These are phyloP conservation scores for Podila epigama DNA, from an alignment of 192 early-diverging fungal genomes.

Conservation along the genomic window DNA sequence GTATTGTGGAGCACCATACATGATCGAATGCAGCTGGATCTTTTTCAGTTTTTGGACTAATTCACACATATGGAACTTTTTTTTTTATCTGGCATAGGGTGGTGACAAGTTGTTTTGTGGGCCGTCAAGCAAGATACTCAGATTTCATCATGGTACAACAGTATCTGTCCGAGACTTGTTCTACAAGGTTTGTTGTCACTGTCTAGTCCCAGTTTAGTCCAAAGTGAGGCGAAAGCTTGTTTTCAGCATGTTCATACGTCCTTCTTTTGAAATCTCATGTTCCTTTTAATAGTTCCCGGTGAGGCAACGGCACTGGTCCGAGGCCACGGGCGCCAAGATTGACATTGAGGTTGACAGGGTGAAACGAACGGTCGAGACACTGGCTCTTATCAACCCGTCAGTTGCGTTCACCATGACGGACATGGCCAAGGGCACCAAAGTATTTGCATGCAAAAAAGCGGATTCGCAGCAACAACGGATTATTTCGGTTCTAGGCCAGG, in stretches of 20 bases:
- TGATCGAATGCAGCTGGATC: not conserved
- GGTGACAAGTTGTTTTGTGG: slow-evolving; percentile 58
- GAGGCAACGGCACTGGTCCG: slow-evolving; percentile 55
- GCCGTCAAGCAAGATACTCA: slow-evolving; percentile 26
- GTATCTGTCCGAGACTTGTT: slow-evolving; percentile 70
- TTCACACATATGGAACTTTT: too few species aligned
- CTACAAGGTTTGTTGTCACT: slow-evolving; percentile 63
- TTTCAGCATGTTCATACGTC: too few species aligned
- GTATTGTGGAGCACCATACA: not conserved
- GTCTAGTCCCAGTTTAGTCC: too few species aligned
- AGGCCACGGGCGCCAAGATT: slow-evolving; percentile 27
- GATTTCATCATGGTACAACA: slow-evolving; percentile 62
- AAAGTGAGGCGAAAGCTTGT: too few species aligned
- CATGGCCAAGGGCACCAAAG: slow-evolving; percentile 27
- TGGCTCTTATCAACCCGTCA: slow-evolving; percentile 52
- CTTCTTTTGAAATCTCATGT: not conserved
- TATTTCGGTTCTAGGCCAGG: slow-evolving; percentile 55
- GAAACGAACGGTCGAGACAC: slow-evolving; percentile 55
- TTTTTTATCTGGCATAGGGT: slow-evolving; percentile 48
- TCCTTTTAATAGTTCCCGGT: slow-evolving; percentile 59
- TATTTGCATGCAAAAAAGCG: slow-evolving; percentile 49
- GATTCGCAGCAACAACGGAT: slow-evolving; percentile 25
- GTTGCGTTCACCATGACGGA: slow-evolving; percentile 53
- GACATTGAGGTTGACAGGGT: slow-evolving; percentile 57
- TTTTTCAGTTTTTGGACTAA: not conserved